Percentiles rank a stretch among this genome's conserved stretches.
These are phyloP conservation scores for Dissophora globulifera DNA, from an alignment of 192 early-diverging fungal genomes.

Conservation along the genomic window DNA sequence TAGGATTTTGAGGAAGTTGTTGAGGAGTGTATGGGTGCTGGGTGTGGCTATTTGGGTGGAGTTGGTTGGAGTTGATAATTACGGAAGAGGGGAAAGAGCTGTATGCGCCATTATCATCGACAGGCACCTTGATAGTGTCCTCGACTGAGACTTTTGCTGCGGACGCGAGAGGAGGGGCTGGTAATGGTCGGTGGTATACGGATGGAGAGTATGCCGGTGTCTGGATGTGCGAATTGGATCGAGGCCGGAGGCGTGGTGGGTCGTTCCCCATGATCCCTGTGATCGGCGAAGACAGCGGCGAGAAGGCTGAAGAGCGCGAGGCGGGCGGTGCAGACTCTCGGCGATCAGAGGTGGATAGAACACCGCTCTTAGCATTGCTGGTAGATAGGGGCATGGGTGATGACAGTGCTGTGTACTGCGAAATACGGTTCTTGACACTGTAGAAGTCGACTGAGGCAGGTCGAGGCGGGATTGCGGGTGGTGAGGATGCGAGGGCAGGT, in stretches of 20 bases:
- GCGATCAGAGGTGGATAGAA: neutral
- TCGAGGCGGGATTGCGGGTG: neutral
- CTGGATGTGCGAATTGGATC: conserved; percentile 22
- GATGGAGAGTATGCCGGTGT: neutral
- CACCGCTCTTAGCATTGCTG: conserved; percentile 4
- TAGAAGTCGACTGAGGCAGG: conserved; percentile 4
- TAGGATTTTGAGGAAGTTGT: neutral
- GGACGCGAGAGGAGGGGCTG: conserved; percentile 2
- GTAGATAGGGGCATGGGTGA: conserved; percentile 24
- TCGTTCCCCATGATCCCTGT: neutral
- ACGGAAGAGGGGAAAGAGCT: neutral
- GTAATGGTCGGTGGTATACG: conserved; percentile 8
- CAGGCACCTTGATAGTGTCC: conserved; percentile 30
- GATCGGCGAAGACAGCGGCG: conserved; percentile 1
- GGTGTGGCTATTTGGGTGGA: conserved; percentile 14
- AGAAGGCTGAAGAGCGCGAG: conserved; percentile 2
- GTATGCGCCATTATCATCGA: conserved; percentile 8
- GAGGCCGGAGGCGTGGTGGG: conserved; percentile 7
- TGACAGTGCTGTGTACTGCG: neutral
- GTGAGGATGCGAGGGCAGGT: neutral
- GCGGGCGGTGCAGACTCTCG: conserved; percentile 28
- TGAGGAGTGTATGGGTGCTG: conserved; percentile 18
- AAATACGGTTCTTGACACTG: neutral
- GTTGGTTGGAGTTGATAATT: neutral
- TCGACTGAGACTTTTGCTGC: neutral